Base-by-base conservation (phyloP, 208 protist genomes). In the Trypanosoma mega region DNA sequence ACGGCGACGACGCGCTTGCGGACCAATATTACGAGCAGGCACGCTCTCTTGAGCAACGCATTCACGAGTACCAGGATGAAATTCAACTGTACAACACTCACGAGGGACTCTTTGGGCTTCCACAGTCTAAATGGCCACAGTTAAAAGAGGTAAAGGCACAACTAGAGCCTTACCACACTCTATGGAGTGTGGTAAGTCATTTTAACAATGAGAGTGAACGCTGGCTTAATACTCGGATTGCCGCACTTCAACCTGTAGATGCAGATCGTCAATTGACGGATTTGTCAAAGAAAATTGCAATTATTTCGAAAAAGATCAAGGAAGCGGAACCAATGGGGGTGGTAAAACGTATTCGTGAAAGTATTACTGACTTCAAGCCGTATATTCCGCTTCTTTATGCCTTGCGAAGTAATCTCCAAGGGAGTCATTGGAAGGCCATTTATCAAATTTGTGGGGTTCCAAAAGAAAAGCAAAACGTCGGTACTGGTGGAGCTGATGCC, bases 371-470 rank as follows among this genome's bases (percentile, higher is more conserved):
- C 20, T 98, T 98, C 78, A 89, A 88, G 66, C 80, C 76, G 2
- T 84, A 94, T 71, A 79, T 99, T 44, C 96, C 97, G 4, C 79
- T 98, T 0, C 79, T 99, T 16, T 84, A 93, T 55, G 85, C 90
- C 2, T 74, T 99, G 36, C 86, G 93, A 51, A 97, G 91, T 59
- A 96, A 97, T 59, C 66, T 99, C 29, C 84, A 96, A 63, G 85
- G 90, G 9, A 79, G 74, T n/a, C 97, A 98, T 73, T 98, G 96
- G 97, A 76, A 84, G 18, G 65, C 82, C 50, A 96, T 98, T 63
- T 92, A 85, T 53, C 76, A 95, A 48, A 63, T 68, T 24, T 90
- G 93, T 51, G 94, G 94, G 39, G 68, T 94, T 26, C 76, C 86
- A 4, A 79, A 82, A 29, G 89, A 96, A 63, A 90, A 92, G 68